Base-by-base conservation (phyloP, 441 rosid genomes). In the Gossypium trilobum region DNA sequence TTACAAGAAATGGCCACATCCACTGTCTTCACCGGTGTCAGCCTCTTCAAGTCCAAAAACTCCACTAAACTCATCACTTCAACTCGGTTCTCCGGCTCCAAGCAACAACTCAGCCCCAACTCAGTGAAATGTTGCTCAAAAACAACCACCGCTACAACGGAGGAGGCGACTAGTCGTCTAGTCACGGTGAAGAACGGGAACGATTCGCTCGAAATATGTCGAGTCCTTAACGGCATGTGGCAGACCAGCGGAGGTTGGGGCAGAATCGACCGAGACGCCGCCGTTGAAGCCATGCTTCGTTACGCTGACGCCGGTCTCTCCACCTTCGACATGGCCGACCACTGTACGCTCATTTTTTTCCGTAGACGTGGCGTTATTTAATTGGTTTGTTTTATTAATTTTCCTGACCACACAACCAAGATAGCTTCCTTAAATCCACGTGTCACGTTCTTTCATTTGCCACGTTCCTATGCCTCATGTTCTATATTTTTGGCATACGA, bases 261-360 rank as follows among this genome's bases (percentile, higher is more conserved):
- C 2, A 82, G 82, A 25, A 93, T 90, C 55, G 95, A 93, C 73
- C 82, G 93, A 16, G 84, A 90, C 77, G 87, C 72, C 77, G 96
- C 97, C 82, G 96, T 85, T 14, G 95, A 90, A 0, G 93, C 92
- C 22, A 93, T 91, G 97, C 87, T 93, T 63, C 87, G 86, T 0
- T 70, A 91, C 70, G 84, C 92, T 63, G 96, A 93, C 58, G 82
- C 91, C 57, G 96, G 97, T 50, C 89, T 93, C 84, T 77, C 95
- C 79, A 93, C 98, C 70, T 93, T 93, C 84, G 97, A 93, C 84
- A 88, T 93, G 98, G 95, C 98, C 70, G 96, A 94, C 73, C 96
- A 90, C 77, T 93, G 96, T 93, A 85, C 57, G 79, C 73, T 39
- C 2, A 39, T 2, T 31, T 22, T 50, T 27, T 36, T 36, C 42